Conservation (phyloP, 1,284 basidiomycete species). For the Cryptococcus depauperatus region DNA sequence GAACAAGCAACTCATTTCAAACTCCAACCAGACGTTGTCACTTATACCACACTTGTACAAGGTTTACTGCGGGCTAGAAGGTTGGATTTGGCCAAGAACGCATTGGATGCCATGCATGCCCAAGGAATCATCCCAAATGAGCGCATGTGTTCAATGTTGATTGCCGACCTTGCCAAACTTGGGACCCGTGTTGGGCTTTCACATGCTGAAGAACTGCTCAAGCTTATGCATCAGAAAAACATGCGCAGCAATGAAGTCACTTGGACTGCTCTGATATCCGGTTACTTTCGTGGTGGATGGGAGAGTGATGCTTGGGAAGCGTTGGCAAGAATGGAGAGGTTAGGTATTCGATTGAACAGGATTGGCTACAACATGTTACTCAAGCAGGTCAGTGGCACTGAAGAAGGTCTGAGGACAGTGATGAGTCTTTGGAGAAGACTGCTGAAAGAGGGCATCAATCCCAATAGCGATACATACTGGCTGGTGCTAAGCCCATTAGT, state of each 20-base stretch:
- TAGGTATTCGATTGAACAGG: slow-evolving; percentile 52
- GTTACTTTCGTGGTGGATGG: slow-evolving; percentile 42
- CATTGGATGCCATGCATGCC: slow-evolving; percentile 61
- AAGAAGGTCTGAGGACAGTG: slow-evolving; percentile 36
- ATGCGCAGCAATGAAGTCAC: slow-evolving; percentile 37
- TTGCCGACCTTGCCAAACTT: slow-evolving; percentile 59
- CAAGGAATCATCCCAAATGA: slow-evolving; percentile 65
- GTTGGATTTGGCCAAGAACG: slow-evolving; percentile 56
- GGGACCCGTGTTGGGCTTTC: slow-evolving; percentile 52
- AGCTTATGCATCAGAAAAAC: slow-evolving; percentile 58
- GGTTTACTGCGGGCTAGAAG: slow-evolving; percentile 61
- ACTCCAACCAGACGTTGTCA: slow-evolving; percentile 63
- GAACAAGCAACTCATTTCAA: slow-evolving; percentile 50
- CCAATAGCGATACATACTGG: slow-evolving; percentile 63
- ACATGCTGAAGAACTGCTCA: slow-evolving; percentile 58
- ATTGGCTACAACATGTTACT: slow-evolving; percentile 69
- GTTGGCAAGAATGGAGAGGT: slow-evolving; percentile 54
- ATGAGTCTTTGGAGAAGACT: slow-evolving; percentile 59
- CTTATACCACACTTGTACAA: slow-evolving; percentile 69
- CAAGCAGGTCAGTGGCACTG: slow-evolving; percentile 51
- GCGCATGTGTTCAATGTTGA: slow-evolving; percentile 63
- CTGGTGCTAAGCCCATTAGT: slow-evolving; percentile 59
- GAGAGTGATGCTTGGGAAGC: slow-evolving; percentile 47
- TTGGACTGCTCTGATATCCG: slow-evolving; percentile 44
- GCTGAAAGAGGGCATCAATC: slow-evolving; percentile 49